phyloP scores from a whole-genome alignment of 2,329 filamentous ascomycete genomes.

The Phoma herbarum region DNA sequence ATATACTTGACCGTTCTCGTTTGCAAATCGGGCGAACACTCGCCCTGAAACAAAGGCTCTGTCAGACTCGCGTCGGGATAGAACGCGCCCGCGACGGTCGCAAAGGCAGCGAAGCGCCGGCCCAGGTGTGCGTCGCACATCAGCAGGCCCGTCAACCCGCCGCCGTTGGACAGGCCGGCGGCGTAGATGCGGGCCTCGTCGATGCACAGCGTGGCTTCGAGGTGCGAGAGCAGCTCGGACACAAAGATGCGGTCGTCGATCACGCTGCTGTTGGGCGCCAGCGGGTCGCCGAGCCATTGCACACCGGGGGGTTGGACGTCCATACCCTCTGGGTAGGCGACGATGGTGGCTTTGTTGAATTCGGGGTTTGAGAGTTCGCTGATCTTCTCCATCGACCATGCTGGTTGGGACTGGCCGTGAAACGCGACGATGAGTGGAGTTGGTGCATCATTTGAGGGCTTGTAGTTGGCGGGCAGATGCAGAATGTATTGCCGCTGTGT shows the following conservation, averaged over 20 bases:
- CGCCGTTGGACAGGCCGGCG: conserved; percentile 63
- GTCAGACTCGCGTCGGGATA: conserved; percentile 44
- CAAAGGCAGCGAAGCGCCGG: conserved; percentile 58
- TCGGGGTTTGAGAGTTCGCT: conserved; percentile 31
- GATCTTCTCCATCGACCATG: conserved; percentile 32
- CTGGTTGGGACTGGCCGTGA: conserved; percentile 31
- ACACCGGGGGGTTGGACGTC: conserved; percentile 29
- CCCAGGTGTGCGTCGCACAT: conserved; percentile 56
- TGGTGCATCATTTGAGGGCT: conserved; percentile 23
- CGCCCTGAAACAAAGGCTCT: conserved; percentile 30
- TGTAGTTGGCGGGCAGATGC: conserved; percentile 29
- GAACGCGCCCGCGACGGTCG: conserved; percentile 55
- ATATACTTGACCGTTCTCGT: conserved; percentile 26
- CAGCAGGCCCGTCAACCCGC: conserved; percentile 57
- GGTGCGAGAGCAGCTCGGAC: conserved; percentile 49
- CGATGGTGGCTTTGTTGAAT: conserved; percentile 30
- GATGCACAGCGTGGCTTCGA: conserved; percentile 55
- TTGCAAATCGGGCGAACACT: conserved; percentile 18
- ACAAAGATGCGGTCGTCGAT: conserved; percentile 57
- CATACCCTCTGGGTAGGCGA: conserved; percentile 35
- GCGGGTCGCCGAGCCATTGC: conserved; percentile 55
- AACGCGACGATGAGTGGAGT: conserved; percentile 32
- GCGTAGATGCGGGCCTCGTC: conserved; percentile 55
- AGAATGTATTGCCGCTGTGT: conserved; percentile 30
- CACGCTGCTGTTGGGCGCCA: conserved; percentile 37